These are phyloP conservation scores for Blastobotrys elegans DNA, from an alignment of 1,139 yeast genomes.

Conservation along the genomic window DNA sequence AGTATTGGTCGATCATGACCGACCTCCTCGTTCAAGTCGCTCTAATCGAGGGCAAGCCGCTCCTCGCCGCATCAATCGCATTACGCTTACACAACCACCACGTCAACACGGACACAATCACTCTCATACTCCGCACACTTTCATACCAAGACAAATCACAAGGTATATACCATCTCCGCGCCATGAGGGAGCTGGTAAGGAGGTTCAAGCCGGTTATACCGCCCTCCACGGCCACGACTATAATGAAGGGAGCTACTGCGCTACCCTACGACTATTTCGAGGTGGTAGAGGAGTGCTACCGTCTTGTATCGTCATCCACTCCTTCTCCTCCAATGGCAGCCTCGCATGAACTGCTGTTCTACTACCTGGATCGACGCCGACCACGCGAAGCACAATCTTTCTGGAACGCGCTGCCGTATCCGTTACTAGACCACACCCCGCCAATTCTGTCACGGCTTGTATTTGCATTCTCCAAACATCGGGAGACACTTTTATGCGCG, in stretches of 20 bases:
- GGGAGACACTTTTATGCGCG: slow-evolving; percentile 19
- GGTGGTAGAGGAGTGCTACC: slow-evolving; percentile 9
- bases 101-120: not conserved
- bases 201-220: not conserved
- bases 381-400: slow-evolving; percentile 16
- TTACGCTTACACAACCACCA: not conserved
- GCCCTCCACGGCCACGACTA: not conserved
- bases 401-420: slow-evolving; percentile 16
- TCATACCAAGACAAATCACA: not conserved
- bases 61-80: slow-evolving; percentile 9
- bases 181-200: slow-evolving; percentile 2
- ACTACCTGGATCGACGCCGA: not conserved
- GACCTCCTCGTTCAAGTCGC: slow-evolving; percentile 6
- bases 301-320: not conserved
- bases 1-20: not conserved
- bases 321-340: slow-evolving; percentile 3
- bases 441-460: slow-evolving; percentile 19
- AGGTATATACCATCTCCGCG: slow-evolving; percentile 8
- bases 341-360: not conserved
- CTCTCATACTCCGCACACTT: not conserved
- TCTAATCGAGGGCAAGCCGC: slow-evolving; percentile 11
- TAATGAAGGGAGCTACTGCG: not conserved
- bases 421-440: slow-evolving; percentile 17
- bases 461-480: slow-evolving; percentile 22
- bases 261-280: slow-evolving; percentile 9